These are phyloP conservation scores for Talaromyces pinophilus DNA, from an alignment of 2,329 filamentous ascomycete species.

Conservation along the genomic window DNA sequence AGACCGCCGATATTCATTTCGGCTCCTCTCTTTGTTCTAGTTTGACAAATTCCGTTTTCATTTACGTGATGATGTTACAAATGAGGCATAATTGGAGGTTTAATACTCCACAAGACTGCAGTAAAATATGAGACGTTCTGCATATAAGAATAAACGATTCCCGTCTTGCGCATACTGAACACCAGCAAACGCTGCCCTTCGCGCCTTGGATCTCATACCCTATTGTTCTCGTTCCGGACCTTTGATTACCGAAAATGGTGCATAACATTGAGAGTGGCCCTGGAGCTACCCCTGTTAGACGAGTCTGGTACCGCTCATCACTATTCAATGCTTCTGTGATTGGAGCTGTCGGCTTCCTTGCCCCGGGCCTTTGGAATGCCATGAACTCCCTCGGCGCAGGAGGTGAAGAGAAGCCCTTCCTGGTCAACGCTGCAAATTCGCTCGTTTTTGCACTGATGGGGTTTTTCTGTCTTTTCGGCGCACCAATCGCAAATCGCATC, in stretches of 20 bases:
- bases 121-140: not conserved
- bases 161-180: not conserved
- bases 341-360: constrained; percentile 52
- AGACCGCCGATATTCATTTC: not conserved
- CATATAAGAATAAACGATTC: not conserved
- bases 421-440: constrained; percentile 57
- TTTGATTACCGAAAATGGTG: not conserved
- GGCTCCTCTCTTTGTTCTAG: not conserved
- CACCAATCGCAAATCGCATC: constrained; percentile 53
- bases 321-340: constrained; percentile 56
- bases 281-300: not conserved
- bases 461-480: constrained; percentile 50
- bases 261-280: not conserved
- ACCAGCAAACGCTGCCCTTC: not conserved
- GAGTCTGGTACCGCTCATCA: constrained; percentile 50
- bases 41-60: not conserved
- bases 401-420: constrained; percentile 54
- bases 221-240: too few relatives aligned
- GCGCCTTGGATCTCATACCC: not conserved
- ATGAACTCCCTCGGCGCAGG: constrained; percentile 58
- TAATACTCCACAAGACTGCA: not conserved
- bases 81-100: not conserved
- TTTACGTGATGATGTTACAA: not conserved
- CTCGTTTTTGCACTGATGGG: constrained; percentile 51
- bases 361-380: constrained; percentile 54